These are phyloP conservation scores for Blastobotrys aristatus DNA, from an alignment of 1,139 yeast species.

Conservation along the genomic window DNA sequence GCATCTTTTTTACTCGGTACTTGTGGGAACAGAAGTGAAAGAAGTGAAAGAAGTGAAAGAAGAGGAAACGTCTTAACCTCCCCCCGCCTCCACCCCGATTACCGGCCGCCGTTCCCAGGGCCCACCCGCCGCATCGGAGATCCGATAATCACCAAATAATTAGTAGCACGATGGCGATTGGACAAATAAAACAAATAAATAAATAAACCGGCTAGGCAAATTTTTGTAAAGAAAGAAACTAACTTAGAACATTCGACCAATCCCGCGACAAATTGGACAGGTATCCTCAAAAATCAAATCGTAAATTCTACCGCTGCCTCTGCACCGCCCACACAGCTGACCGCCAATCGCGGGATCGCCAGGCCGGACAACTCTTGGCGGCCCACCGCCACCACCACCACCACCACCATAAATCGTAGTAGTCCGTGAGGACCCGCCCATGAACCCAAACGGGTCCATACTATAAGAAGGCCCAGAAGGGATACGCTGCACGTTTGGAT, in stretches of 20 bases:
- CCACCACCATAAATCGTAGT: conserved; percentile 18
- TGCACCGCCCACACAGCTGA: conserved; percentile 65
- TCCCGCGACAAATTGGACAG: conserved; percentile 51
- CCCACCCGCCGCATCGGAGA: too few species aligned
- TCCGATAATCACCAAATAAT: too few species aligned
- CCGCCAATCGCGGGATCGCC: conserved; percentile 90
- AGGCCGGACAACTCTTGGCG: conserved; percentile 46
- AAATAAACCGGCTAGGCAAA: too few species aligned
- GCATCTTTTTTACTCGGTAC: too few species aligned
- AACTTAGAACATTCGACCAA: conserved; percentile 40
- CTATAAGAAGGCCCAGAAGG: not conserved
- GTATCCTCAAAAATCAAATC: conserved; percentile 29
- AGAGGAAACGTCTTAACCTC: too few species aligned
- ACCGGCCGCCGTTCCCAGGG: too few species aligned
- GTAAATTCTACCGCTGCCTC: conserved; percentile 60
- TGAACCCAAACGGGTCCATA: conserved; percentile 4
- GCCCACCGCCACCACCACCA: conserved; percentile 36
- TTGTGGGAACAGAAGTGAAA: too few species aligned
- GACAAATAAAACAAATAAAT: too few species aligned
- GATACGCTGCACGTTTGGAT: conserved; percentile 14
- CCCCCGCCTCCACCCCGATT: too few species aligned
- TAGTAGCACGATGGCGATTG: too few species aligned
- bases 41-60: too few species aligned
- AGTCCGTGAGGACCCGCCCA: conserved; percentile 7
- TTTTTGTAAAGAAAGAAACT: too few species aligned